A percentile compares a stretch with the other conserved stretches of the same genome.
These are phyloP conservation scores for Wickerhamiella vanderwaltii DNA, from an alignment of 805 yeast genomes.

Conservation along the genomic window DNA sequence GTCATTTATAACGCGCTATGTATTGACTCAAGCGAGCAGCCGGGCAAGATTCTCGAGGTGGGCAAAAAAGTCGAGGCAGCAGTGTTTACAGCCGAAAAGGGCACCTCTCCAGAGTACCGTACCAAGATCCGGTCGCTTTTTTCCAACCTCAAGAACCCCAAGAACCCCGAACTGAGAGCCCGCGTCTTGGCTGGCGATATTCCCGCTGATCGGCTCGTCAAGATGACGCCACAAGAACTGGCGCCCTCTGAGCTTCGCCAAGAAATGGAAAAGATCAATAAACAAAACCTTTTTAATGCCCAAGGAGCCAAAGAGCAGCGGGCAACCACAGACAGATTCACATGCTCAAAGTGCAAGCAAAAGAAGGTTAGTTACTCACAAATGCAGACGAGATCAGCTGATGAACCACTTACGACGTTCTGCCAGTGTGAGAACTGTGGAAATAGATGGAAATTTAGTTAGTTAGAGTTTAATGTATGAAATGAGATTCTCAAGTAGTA, in stretches of 20 bases:
- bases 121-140: constrained; percentile 77
- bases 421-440: constrained; percentile 98
- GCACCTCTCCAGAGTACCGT: constrained; percentile 48
- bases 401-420: constrained; percentile 95
- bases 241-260: constrained; percentile 85
- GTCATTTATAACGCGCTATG: constrained; percentile 86
- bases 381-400: constrained; percentile 96
- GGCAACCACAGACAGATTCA: constrained; percentile 90
- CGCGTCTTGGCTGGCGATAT: constrained; percentile 59
- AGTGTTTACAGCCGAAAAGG: constrained; percentile 48
- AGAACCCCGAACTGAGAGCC: constrained; percentile 72
- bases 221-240: constrained; percentile 86
- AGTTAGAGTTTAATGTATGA: too few relatives aligned
- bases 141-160: constrained; percentile 77
- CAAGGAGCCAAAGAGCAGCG: constrained; percentile 95
- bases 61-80: constrained; percentile 65
- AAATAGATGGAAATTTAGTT: constrained; percentile 94
- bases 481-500: too few relatives aligned
- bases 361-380: constrained; percentile 95
- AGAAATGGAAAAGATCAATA: constrained; percentile 73
- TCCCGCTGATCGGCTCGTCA: constrained; percentile 50
- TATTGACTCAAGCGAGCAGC: constrained; percentile 51
- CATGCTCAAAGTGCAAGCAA: constrained; percentile 96
- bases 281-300: constrained; percentile 86
- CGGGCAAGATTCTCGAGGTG: constrained; percentile 47